A percentile compares a stretch with the other conserved stretches of the same genome.
phyloP scores from a whole-genome alignment of 139 green algal genomes.

The Trebouxia sp. region DNA sequence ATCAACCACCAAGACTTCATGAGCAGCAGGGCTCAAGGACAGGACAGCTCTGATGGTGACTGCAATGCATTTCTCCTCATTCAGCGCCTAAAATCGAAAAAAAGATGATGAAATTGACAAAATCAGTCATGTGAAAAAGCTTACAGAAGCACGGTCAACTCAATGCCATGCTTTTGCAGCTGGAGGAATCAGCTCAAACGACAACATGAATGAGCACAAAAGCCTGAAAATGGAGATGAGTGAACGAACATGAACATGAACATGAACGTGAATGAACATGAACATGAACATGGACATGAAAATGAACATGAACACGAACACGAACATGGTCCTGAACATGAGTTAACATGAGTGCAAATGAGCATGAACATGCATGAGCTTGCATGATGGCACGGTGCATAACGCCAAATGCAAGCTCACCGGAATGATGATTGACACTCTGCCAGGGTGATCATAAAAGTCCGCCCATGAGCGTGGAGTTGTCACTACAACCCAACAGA shows the following conservation, averaged over 20 bases:
- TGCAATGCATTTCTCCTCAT: constrained; percentile 59
- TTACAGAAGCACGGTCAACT: no score
- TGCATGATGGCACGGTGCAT: no score
- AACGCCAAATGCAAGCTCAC: not conserved
- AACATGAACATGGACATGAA: no score
- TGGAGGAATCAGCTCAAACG: no score
- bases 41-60: constrained; percentile 44
- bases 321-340: not conserved
- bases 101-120: not conserved
- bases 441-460: not conserved
- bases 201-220: no score
- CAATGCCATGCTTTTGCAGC: not conserved
- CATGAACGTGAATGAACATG: no score
- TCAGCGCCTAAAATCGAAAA: constrained; percentile 46
- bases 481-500: not conserved
- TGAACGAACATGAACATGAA: no score
- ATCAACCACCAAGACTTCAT: constrained; percentile 81
- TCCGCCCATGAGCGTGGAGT: not conserved
- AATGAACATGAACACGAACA: no score
- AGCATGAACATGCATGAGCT: not conserved
- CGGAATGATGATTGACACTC: constrained; percentile 5
- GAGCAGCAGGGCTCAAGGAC: constrained; percentile 44
- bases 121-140: no score
- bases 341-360: not conserved
- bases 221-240: no score